phyloP scores from a whole-genome alignment of 495 filamentous ascomycete species.

The Lepidopterella palustris region DNA sequence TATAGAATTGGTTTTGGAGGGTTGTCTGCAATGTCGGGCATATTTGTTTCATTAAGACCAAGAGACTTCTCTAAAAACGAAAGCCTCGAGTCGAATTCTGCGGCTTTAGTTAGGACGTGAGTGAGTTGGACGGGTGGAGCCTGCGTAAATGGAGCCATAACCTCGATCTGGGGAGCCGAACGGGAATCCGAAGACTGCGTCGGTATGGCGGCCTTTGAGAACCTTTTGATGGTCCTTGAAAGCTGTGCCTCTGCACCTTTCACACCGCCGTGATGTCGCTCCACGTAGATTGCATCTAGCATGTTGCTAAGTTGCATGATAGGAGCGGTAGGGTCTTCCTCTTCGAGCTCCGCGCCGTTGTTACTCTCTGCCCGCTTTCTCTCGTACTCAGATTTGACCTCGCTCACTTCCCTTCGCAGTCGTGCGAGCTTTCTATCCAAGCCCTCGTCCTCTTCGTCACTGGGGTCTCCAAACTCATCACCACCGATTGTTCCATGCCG shows the following conservation, averaged over 20 bases:
- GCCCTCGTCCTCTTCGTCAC: slow-evolving; percentile 52
- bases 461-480: slow-evolving; percentile 57
- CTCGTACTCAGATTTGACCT: slow-evolving; percentile 34
- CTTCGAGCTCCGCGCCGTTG: slow-evolving; percentile 17
- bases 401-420: slow-evolving; percentile 37
- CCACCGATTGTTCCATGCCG: slow-evolving; percentile 47
- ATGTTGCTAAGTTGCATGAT: slow-evolving; percentile 26
- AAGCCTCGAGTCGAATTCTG: slow-evolving; percentile 80
- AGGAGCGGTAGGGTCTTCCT: slow-evolving; percentile 8
- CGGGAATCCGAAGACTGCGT: not conserved
- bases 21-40: slow-evolving; percentile 55
- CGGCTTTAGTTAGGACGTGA: slow-evolving; percentile 59
- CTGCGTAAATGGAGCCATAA: slow-evolving; percentile 11
- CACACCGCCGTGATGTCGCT: slow-evolving; percentile 15
- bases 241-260: slow-evolving; percentile 21
- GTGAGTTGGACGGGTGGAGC: slow-evolving; percentile 14
- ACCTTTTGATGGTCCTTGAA: slow-evolving; percentile 21
- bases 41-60: slow-evolving; percentile 63
- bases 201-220: slow-evolving; percentile 12
- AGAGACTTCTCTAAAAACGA: slow-evolving; percentile 71
- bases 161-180: slow-evolving; percentile 12
- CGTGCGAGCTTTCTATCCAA: slow-evolving; percentile 66
- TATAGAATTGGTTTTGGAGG: slow-evolving; percentile 64
- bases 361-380: slow-evolving; percentile 22
- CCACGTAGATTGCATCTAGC: slow-evolving; percentile 29